Evolutionary conservation across 2,329 filamentous ascomycete species (phyloP), one percentile per base, ranked within the genome.

Genomic region (Hymenotorrendiella dingleyae): DNA sequence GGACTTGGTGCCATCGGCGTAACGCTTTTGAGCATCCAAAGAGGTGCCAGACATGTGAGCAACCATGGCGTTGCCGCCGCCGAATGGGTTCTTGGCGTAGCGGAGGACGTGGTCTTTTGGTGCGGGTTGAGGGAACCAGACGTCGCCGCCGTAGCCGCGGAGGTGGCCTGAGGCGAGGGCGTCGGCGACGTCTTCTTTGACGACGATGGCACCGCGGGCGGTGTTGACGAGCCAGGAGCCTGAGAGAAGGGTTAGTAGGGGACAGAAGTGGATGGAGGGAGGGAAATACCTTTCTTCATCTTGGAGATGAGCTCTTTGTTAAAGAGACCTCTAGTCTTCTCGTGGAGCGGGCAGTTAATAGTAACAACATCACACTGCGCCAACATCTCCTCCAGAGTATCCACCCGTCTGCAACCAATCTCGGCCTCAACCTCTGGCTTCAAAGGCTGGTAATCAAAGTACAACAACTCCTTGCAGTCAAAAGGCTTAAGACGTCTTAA

Each of bases 381-480:
- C 50, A 98, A 71, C 81, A 98, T 84, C 68, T 97, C 91, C 76
- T 96, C 90, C 61, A 98, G 82, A 61, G 66, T 78, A 36, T 91
- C 84, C 47, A 97, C 89, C 50, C 93, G 82, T 61, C 88, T 80
- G 79, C 84, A 90, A 67, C 91, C 91, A 70, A 97, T 97, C 76
- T 96, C 91, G 70, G 85, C 81, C 80, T 97, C 90, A 60, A 81
- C 75, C 74, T 95, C 89, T 48, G 87, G 63, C 48, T 71, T 76
- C 54, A 98, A 77, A 40, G 91, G 89, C 78, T 98, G 93, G 84
- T 98, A 98, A 74, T 98, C 93, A 67, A 86, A 97, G 86, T 98
- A 98, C 53, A 97, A 80, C 38, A 98, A 80, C 78, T 97, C 91
- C 83, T 95, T 95, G 87, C 93, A 98, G 76, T 95, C 91, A 64